A percentile compares a stretch with the other conserved stretches of the same genome.
These are phyloP conservation scores for Acacia crassicarpa DNA, from an alignment of 306 rosid species.

Conservation along the genomic window DNA sequence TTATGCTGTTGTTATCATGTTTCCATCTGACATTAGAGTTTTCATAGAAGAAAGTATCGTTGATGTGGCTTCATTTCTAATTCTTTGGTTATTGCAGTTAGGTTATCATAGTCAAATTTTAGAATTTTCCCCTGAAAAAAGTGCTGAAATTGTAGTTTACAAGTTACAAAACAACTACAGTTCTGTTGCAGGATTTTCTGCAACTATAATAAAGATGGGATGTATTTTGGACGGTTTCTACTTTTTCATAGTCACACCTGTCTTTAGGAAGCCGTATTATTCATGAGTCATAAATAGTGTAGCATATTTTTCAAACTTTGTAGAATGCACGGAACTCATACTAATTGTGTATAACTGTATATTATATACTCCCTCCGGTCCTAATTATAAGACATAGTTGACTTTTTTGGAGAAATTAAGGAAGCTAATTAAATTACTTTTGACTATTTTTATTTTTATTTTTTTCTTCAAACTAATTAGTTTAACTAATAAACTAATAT, in stretches of 20 bases:
- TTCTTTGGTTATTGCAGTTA: not conserved
- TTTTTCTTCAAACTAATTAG: too few relatives aligned
- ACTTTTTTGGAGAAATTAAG: too few relatives aligned
- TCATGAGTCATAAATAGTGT: not conserved
- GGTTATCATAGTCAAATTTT: not conserved
- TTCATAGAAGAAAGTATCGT: not conserved
- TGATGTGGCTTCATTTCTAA: not conserved
- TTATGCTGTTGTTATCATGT: not conserved
- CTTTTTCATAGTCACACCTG: not conserved
- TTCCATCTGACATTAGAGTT: not conserved
- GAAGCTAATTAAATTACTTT: too few relatives aligned
- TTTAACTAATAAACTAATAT: too few relatives aligned
- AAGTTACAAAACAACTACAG: not conserved
- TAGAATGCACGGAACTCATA: not conserved
- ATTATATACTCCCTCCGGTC: too few relatives aligned
- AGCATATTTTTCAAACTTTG: not conserved
- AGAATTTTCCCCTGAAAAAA: not conserved
- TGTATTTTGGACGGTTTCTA: not conserved
- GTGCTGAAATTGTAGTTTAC: not conserved
- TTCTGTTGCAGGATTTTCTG: not conserved
- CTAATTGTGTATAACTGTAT: not conserved
- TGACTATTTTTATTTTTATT: too few relatives aligned
- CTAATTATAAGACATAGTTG: too few relatives aligned
- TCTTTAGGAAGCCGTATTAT: not conserved
- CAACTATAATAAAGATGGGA: not conserved